Percentiles rank a stretch among this genome's conserved stretches.
phyloP scores from a whole-genome alignment of 108 stramenopile species.

The Discostella pseudostelligera region DNA sequence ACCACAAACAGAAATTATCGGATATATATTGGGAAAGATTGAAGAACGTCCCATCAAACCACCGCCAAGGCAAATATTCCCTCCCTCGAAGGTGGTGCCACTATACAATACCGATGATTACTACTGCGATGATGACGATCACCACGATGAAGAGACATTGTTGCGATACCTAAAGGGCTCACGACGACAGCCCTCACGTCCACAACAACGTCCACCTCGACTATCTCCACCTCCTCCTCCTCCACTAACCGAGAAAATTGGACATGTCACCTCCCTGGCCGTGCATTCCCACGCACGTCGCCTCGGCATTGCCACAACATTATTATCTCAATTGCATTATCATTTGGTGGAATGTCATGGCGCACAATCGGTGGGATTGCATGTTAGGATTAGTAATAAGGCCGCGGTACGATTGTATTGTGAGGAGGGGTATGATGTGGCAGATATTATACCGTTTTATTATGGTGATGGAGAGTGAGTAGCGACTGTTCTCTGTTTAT shows the following conservation, averaged over 20 bases:
- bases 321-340: conserved; percentile 79
- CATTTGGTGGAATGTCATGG: conserved; percentile 58
- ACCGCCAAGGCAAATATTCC: conserved; percentile 20
- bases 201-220: neutral
- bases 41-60: conserved; percentile 50
- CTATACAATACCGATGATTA: neutral
- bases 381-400: conserved; percentile 73
- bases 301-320: conserved; percentile 65
- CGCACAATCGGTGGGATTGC: conserved; percentile 66
- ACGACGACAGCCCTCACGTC: too few relatives aligned
- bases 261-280: conserved; percentile 86
- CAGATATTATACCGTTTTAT: conserved; percentile 68
- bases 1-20: conserved; percentile 68
- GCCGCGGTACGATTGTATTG: conserved; percentile 75
- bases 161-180: conserved; percentile 9
- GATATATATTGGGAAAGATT: conserved; percentile 86
- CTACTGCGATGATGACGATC: neutral
- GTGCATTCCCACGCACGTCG: conserved; percentile 74
- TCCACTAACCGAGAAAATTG: conserved; percentile 44
- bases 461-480: conserved; percentile 85
- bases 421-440: conserved; percentile 68
- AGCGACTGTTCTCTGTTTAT: too few relatives aligned
- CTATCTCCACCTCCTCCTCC: conserved; percentile 1
- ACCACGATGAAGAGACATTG: conserved; percentile 16
- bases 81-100: conserved; percentile 21